Percentiles rank a stretch among this genome's conserved stretches.
Evolutionary conservation across 768 basidiomycete genomes (phyloP).

Genomic region (Boletus fagicola): DNA sequence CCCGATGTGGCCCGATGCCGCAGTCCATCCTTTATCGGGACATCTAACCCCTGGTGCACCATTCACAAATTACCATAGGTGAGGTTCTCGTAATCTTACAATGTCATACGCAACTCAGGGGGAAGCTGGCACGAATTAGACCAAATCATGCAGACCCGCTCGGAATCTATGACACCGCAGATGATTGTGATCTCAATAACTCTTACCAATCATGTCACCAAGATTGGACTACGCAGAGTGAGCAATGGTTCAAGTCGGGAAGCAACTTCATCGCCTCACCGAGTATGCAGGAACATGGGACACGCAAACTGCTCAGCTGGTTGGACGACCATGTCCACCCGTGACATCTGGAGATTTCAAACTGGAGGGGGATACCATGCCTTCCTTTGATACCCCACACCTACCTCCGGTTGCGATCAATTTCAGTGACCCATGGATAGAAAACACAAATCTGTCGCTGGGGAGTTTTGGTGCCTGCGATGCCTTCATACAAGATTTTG

Average conservation of each 20-base stretch:
- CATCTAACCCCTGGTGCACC: not conserved
- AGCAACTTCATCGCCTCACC: not conserved
- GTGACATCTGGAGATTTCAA: too few relatives aligned
- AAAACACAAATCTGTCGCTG: not conserved
- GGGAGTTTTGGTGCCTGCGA: not conserved
- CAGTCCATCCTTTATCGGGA: not conserved
- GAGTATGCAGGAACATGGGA: not conserved
- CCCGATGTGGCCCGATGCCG: not conserved
- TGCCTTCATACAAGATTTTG: not conserved
- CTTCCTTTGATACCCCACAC: not conserved
- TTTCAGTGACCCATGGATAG: not conserved
- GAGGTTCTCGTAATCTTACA: not conserved
- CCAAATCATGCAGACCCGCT: not conserved
- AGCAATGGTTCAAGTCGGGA: not conserved
- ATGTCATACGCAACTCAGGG: not conserved
- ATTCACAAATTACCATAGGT: not conserved
- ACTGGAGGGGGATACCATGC: not conserved
- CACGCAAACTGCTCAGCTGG: not conserved
- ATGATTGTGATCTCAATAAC: not conserved
- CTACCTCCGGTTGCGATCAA: not conserved
- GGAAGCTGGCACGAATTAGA: not conserved
- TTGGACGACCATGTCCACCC: not conserved
- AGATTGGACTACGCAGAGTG: not conserved
- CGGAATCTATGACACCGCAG: not conserved
- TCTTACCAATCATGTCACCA: not conserved